Evolutionary conservation across 805 yeast genomes (phyloP), one percentile per base, ranked within the genome.

Genomic region (Candida krabiensis): DNA sequence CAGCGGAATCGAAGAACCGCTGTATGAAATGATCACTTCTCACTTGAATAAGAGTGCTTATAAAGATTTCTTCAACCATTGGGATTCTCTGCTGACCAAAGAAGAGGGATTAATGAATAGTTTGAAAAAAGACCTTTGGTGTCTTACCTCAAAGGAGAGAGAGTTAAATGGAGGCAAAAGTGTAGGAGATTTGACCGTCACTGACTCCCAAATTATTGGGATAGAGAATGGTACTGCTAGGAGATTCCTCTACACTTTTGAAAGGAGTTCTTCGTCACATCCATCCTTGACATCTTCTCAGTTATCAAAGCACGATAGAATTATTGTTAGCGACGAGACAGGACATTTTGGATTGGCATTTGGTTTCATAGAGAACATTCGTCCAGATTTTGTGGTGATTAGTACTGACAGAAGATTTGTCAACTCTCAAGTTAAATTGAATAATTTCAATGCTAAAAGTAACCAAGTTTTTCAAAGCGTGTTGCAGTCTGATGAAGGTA

Each of bases 311-410:
- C 70, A 74, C 45, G 96, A 90, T 53, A 67, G 78, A 27, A 73
- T 90, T 1, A 69, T 84, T 12, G 65, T 89, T 1, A 88, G 96
- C 53, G 96, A 86, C 57, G 95, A 86, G 50, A 43, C 58, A 0
- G 96, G 96, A 1, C 87, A 84, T 56, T 82, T 82, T 58, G 84
- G 86, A 0, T 52, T 90, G 17, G 79, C 88, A 1, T 70, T 69
- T 34, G 96, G 95, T 0, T 60, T 56, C 30, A 69, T 89, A 4
- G 61, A 65, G 5, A 49, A 56, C 3, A 62, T 84, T 0, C 63
- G 71, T 5, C 61, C 67, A 0, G 64, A 66, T 6, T 49, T 58
- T 6, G 55, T 88, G 2, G 63, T 66, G 1, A 59, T 89, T 2
- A 60, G 75, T 0, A 74, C 83, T 1, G 67, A 71, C 38, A 70